These are phyloP conservation scores for Colletotrichum truncatum DNA, from an alignment of 2,329 filamentous ascomycete genomes.

Conservation along the genomic window DNA sequence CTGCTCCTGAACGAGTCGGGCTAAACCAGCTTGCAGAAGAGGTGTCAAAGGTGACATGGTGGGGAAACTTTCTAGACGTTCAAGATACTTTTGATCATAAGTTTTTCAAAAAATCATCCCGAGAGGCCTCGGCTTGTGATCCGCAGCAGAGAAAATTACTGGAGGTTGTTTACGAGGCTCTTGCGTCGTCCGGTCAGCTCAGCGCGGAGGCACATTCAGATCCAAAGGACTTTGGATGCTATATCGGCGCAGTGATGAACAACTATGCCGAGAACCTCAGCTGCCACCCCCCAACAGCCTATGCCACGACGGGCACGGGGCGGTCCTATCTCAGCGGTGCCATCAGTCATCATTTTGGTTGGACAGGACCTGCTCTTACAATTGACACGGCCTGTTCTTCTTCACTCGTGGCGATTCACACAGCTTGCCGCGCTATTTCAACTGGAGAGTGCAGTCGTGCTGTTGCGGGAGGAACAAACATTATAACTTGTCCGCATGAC, in stretches of 20 bases:
- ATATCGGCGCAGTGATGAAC: slow-evolving; percentile 39
- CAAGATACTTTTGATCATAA: slow-evolving; percentile 44
- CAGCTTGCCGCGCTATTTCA: slow-evolving; percentile 41
- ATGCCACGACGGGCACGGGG: slow-evolving; percentile 39
- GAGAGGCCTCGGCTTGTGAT: slow-evolving; percentile 47
- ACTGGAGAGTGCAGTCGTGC: slow-evolving; percentile 43
- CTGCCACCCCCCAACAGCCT: not conserved
- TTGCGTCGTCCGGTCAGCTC: slow-evolving; percentile 40
- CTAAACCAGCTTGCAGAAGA: not conserved
- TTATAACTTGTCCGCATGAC: slow-evolving; percentile 37
- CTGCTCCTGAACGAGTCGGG: not conserved
- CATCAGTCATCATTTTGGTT: slow-evolving; percentile 46
- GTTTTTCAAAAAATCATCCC: slow-evolving; percentile 49
- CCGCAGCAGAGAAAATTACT: slow-evolving; percentile 49
- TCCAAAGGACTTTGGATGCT: slow-evolving; percentile 39
- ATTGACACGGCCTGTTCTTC: slow-evolving; percentile 50
- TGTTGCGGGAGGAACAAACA: slow-evolving; percentile 49
- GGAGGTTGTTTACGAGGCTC: slow-evolving; percentile 51
- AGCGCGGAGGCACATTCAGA: slow-evolving; percentile 35
- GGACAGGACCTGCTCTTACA: slow-evolving; percentile 43
- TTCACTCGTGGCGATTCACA: slow-evolving; percentile 43
- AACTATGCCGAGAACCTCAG: slow-evolving; percentile 54
- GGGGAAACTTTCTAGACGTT: slow-evolving; percentile 36
- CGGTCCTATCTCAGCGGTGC: slow-evolving; percentile 42
- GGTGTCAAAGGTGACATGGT: not conserved